Base-by-base conservation (phyloP, 805 yeast genomes). In the Candida endomychidarum region DNA sequence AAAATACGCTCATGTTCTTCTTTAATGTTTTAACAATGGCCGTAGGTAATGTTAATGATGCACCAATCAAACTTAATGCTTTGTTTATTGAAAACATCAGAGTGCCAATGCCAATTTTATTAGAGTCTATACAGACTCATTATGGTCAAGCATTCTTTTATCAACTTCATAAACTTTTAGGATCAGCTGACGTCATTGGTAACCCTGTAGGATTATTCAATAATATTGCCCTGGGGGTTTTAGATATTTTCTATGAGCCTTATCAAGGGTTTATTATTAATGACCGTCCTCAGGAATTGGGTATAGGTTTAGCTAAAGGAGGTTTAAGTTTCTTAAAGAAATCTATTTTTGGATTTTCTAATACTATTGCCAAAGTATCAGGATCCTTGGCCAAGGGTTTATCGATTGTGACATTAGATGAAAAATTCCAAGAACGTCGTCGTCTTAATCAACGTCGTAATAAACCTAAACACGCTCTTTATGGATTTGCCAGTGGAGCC, bases 131-230 rank as follows among this genome's bases (percentile, higher is more conserved):
- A 16, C 72, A 74, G 50, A 83, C 91, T 0, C 98, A 93, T 60
- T 93, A 93, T 58, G 83, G 90, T 8, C 97, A 90, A 57, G 91
- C 93, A 20, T 84, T 91, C 63, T 74, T 93, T 43, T 89, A 86
- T 56, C 99, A 93, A 61, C 69, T 93, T 23, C 95, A 93, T 63
- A 89, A 88, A 59, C 81, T 93, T 31, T 67, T 95, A 23, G 99
- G 99, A 0, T 88, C 96, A 14, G 99, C 98, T 0, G 99, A 95
- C 62, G 79, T 93, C 50, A 66, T 93, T 36, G 99, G 99, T 16
- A 93, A 95, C 50, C 99, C 99, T 0, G 98, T 95, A 20, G 99
- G 99, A 1, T 67, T 93, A 46, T 93, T 93, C 68, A 93, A 87
- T 58, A 90, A 89, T 50, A 70, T 93, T 42, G 82, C 96, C 42